Evolutionary conservation across 2,329 filamentous ascomycete genomes (phyloP).

Genomic region (Aspergillus ustus): DNA sequence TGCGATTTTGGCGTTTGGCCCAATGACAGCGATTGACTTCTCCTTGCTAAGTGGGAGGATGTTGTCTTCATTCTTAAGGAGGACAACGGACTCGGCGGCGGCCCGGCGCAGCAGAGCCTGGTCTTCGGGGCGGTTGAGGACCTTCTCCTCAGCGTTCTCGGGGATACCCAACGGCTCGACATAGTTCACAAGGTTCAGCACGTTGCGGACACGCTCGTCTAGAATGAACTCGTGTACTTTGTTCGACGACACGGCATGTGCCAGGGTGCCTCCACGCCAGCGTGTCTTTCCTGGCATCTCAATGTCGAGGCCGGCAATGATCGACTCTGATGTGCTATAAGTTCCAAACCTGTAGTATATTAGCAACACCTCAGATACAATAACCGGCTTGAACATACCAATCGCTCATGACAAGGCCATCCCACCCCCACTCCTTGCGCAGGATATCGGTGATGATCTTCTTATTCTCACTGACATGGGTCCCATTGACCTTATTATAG

Average conservation of each 20-base stretch:
- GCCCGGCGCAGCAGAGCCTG: constrained; percentile 67
- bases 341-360: constrained; percentile 46
- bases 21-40: constrained; percentile 57
- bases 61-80: constrained; percentile 72
- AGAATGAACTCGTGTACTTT: constrained; percentile 61
- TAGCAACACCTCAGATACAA: background rate
- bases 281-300: constrained; percentile 54
- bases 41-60: constrained; percentile 61
- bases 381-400: constrained; percentile 36
- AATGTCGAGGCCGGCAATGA: constrained; percentile 52
- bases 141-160: constrained; percentile 59
- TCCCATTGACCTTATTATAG: constrained; percentile 62
- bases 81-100: constrained; percentile 71
- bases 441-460: constrained; percentile 49
- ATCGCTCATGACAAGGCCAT: constrained; percentile 53
- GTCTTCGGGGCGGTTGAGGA: constrained; percentile 64
- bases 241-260: constrained; percentile 56
- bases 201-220: constrained; percentile 61
- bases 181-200: constrained; percentile 65
- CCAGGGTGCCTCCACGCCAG: constrained; percentile 46
- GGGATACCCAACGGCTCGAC: constrained; percentile 59
- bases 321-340: constrained; percentile 51
- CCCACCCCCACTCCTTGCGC: constrained; percentile 53
- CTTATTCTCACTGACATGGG: constrained; percentile 50
- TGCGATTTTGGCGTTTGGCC: constrained; percentile 56